Percentiles rank a stretch among this genome's conserved stretches.
Conservation (phyloP, 208 protist species). For the Acanthamoeba sp. region DNA sequence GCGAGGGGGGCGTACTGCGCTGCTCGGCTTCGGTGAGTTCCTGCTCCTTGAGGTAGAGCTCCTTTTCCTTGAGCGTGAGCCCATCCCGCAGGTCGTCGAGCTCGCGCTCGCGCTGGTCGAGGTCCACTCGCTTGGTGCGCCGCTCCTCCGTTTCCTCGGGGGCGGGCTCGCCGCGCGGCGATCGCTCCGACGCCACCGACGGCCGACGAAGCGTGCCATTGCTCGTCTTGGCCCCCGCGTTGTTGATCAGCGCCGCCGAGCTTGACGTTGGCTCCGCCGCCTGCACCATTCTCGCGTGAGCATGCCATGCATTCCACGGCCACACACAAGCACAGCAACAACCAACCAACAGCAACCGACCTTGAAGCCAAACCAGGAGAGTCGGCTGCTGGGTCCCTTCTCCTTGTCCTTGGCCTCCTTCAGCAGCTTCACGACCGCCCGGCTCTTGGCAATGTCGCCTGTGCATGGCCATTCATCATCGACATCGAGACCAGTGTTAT, state of each 20-base stretch:
- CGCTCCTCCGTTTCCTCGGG: background rate
- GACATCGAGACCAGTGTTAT: too few species aligned
- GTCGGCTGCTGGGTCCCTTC: background rate
- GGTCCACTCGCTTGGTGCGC: background rate
- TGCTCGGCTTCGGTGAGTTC: background rate
- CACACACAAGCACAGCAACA: too few species aligned
- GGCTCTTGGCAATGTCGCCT: background rate
- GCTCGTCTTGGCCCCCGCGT: too few species aligned
- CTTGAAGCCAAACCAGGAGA: background rate
- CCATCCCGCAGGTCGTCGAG: background rate
- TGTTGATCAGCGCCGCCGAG: background rate
- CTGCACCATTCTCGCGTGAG: background rate
- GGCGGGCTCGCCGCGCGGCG: too few species aligned
- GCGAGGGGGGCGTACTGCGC: background rate
- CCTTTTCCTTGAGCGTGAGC: background rate
- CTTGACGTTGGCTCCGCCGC: background rate
- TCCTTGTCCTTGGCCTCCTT: background rate
- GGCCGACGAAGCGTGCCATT: too few species aligned
- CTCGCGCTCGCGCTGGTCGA: background rate
- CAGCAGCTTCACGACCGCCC: background rate
- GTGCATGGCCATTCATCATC: too few species aligned
- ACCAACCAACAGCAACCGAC: too few species aligned
- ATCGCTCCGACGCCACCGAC: background rate
- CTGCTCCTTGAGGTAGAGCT: conserved; percentile 25
- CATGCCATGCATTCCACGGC: too few species aligned